Evolutionary conservation across 164 flowering plant genomes (phyloP).

Genomic region (Vitis cinerea): DNA sequence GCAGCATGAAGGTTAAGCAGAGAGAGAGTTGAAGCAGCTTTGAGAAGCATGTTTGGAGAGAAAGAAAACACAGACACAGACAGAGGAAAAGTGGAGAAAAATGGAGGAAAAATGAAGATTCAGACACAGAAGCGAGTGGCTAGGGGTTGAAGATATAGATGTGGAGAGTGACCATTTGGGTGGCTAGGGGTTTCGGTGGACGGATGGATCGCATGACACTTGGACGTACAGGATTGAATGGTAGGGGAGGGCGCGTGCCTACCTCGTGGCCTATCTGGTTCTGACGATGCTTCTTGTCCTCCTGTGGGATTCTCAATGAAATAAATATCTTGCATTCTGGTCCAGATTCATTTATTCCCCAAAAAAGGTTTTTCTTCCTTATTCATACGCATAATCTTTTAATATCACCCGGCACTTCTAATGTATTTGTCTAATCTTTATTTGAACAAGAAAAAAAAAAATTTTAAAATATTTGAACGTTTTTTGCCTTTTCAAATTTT

Average conservation of each 20-base stretch:
- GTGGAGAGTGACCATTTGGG: background rate
- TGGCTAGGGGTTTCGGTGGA: constrained; percentile 3
- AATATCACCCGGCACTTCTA: no score
- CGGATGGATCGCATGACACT: constrained; percentile 42
- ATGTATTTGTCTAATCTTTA: no score
- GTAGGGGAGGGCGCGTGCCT: constrained; percentile 57
- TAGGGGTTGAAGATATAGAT: constrained; percentile 12
- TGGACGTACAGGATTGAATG: constrained; percentile 48
- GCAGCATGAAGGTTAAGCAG: constrained; percentile 26
- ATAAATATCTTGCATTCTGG: background rate
- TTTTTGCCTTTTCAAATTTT: no score
- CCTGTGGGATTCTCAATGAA: constrained; percentile 6
- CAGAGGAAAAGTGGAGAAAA: background rate
- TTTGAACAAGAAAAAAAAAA: no score
- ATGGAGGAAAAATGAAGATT: background rate
- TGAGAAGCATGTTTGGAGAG: constrained; percentile 46
- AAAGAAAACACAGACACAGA: constrained; percentile 2
- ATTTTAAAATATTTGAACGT: no score
- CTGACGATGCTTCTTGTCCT: background rate
- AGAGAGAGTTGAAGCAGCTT: constrained; percentile 38
- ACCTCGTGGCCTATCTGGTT: constrained; percentile 41
- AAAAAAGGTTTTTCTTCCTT: no score
- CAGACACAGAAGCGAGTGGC: constrained; percentile 5
- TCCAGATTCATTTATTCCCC: no score
- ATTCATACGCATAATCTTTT: no score